A percentile compares a stretch with the other conserved stretches of the same genome.
Conservation (phyloP, 1,284 basidiomycete genomes). For the Fomes fomentarius region DNA sequence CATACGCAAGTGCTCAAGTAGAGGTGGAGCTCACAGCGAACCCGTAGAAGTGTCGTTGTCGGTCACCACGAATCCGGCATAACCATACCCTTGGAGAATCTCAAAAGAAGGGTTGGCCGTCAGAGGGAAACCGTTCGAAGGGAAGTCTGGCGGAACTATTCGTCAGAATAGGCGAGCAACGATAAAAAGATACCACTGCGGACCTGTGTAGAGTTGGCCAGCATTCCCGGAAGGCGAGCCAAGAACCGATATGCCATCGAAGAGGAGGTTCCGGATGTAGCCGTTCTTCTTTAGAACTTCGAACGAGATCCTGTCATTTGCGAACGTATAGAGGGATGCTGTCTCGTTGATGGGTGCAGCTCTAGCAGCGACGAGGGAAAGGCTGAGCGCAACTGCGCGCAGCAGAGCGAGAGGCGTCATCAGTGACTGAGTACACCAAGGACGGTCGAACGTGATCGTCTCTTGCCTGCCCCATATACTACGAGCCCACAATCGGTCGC, state of each 20-base stretch:
- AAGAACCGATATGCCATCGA: slow-evolving; percentile 19
- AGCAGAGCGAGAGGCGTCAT: background rate
- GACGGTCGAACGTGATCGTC: background rate
- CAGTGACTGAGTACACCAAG: background rate
- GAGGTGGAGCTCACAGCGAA: slow-evolving; percentile 11
- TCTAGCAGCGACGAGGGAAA: background rate
- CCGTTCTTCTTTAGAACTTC: slow-evolving; percentile 20
- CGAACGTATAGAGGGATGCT: slow-evolving; percentile 7
- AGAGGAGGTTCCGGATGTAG: slow-evolving; percentile 19
- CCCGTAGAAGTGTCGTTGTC: slow-evolving; percentile 22
- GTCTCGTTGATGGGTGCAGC: slow-evolving; percentile 17
- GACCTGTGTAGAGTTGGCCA: slow-evolving; percentile 23
- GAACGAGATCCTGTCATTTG: slow-evolving; percentile 16
- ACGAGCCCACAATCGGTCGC: background rate
- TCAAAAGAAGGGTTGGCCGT: slow-evolving; percentile 6
- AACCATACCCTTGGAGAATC: slow-evolving; percentile 13
- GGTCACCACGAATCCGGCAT: slow-evolving; percentile 21
- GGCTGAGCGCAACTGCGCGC: background rate
- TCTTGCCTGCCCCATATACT: background rate
- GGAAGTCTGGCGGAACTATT: slow-evolving; percentile 14
- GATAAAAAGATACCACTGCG: background rate
- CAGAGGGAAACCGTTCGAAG: slow-evolving; percentile 16
- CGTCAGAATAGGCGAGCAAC: background rate
- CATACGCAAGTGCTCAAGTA: background rate
- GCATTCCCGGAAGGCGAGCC: slow-evolving; percentile 17